Evolutionary conservation across 2,329 filamentous ascomycete species (phyloP).

Genomic region (Trichoderma afroharzianum): DNA sequence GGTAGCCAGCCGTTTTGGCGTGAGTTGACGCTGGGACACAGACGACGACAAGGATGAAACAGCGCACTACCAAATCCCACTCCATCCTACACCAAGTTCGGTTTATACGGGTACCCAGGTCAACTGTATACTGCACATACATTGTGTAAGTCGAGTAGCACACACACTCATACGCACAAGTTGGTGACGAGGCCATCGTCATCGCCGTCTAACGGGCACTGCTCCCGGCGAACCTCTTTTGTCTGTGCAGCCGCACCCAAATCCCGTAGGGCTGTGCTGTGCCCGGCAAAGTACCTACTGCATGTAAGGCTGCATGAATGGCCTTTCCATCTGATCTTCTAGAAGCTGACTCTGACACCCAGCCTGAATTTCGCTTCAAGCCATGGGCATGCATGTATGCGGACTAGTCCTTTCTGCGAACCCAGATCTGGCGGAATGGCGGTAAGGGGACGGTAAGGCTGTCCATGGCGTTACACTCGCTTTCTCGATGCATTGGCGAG

Average conservation of each 20-base stretch:
- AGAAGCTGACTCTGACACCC: constrained; percentile 13
- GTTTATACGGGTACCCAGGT: not conserved
- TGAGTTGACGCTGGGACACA: not conserved
- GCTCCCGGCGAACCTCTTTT: not conserved
- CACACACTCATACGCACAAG: not conserved
- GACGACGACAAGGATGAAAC: not conserved
- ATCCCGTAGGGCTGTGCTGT: constrained; percentile 13
- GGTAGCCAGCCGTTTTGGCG: not conserved
- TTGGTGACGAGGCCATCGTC: not conserved
- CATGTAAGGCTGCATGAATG: not conserved
- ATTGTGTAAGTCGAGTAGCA: not conserved
- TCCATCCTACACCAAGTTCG: not conserved
- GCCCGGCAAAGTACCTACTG: not conserved
- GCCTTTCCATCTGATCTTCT: constrained; percentile 12
- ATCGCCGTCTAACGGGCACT: not conserved
- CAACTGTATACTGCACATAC: not conserved
- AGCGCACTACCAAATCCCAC: not conserved
- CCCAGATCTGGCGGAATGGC: constrained; percentile 1
- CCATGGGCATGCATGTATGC: not conserved
- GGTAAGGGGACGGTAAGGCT: not conserved
- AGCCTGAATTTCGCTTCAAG: not conserved
- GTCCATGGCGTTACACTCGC: not conserved
- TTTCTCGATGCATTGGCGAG: not conserved
- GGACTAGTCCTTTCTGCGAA: not conserved
- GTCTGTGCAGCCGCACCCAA: not conserved